Base-by-base conservation (phyloP, 208 protist genomes). In the Leishmania guyanensis region DNA sequence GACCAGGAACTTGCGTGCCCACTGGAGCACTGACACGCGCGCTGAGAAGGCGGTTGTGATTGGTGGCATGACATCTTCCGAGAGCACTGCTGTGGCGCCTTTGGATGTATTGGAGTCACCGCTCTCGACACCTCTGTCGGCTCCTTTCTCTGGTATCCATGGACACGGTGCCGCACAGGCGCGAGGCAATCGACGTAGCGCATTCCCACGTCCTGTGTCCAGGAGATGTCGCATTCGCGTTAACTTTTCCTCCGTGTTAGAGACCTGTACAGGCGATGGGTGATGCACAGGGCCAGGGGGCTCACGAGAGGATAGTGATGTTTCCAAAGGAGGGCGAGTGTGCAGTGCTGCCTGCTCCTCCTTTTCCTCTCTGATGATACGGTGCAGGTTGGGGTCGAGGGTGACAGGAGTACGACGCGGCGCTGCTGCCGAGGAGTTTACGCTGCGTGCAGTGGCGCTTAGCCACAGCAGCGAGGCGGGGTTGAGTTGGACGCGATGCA, bases 1-100 rank as follows among this genome's bases (percentile, higher is more conserved):
- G 5, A 90, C 58, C 26, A 90, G 46, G 29, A 90, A 90, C 72
- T 88, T 88, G 10, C 79, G 81, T 26, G 75, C 84, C 87, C 87
- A 90, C 65, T 85, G 87, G 46, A 77, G 12, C 26, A 88, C 82
- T 20, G 65, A n/a, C 4, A 77, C 36, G 12, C 22, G 0, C 1
- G 48, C 56, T 26, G 78, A 39, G 9, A 50, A 54, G 10, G 5
- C 36, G 2, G 22, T 26, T 12, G 46, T 75, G n/a, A 82, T 82
- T 2, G 82, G 82, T 50, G 82, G 74, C 6, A 46, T 29, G 22
- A 5, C 68, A 9, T 39, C 50, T 0, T 17, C 33, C 48, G 20
- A 14, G 46, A 17, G 16, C 14, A 56, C 29, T 20, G 29, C 0
- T 46, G 56, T 39, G 50, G 9, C 43, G 64, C n/a, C 46, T 29